Conservation (phyloP, 2,329 filamentous ascomycete genomes). For the Microsporum canis region DNA sequence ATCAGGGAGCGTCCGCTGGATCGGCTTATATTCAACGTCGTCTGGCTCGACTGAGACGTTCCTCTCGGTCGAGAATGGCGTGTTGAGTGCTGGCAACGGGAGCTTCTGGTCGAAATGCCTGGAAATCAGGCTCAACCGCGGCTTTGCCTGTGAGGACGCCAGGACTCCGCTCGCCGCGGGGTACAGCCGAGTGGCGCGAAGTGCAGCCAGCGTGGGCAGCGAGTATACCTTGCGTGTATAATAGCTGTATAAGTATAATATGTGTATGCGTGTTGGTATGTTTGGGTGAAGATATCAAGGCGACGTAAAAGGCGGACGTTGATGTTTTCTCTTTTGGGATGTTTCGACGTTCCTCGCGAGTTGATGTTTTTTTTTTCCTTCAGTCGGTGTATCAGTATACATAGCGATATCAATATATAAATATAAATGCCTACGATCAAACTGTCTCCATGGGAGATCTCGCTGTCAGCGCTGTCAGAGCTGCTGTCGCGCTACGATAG, state of each 20-base stretch:
- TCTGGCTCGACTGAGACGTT: conserved; percentile 39
- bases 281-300: background rate
- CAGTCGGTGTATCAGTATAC: no score
- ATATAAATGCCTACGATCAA: background rate
- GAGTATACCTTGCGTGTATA: background rate
- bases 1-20: conserved; percentile 23
- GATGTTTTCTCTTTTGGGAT: background rate
- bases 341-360: background rate
- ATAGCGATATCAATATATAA: no score
- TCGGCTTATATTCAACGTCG: conserved; percentile 43
- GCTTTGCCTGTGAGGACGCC: conserved; percentile 36
- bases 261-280: background rate
- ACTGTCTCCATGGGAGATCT: conserved; percentile 8
- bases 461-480: conserved; percentile 7
- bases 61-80: conserved; percentile 52
- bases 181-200: conserved; percentile 16
- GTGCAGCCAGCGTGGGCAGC: conserved; percentile 10
- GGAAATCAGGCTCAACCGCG: conserved; percentile 49
- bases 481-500: conserved; percentile 16
- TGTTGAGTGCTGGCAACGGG: conserved; percentile 49
- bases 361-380: no score
- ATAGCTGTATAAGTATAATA: background rate
- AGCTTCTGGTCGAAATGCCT: conserved; percentile 47
- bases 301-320: background rate
- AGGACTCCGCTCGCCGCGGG: conserved; percentile 32